Base-by-base conservation (phyloP, 805 yeast genomes). In the Metschnikowia kofuensis region DNA sequence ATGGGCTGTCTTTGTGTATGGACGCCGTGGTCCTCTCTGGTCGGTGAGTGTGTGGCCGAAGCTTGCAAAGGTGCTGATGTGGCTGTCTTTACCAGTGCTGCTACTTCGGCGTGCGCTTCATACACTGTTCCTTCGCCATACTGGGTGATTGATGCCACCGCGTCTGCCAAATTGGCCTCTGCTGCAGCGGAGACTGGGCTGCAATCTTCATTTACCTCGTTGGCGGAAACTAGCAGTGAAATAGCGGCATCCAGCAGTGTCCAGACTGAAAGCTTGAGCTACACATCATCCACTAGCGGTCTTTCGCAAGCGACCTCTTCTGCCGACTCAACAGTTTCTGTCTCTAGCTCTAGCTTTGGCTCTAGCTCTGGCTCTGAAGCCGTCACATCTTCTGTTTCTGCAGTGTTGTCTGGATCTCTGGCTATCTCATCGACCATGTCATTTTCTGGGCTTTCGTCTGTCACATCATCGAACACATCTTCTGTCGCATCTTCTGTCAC, bases 51-150 rank as follows among this genome's bases (percentile, higher is more conserved):
- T 42, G 42, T 50, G 26, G 56, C 52, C 31, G 34, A 44, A n/a
- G 35, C 40, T 14, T 52, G 57, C 30, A 34, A 30, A 28, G 56
- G 56, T 8, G 7, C 42, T 13, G 49, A 47, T 6, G 52, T 54
- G 11, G 51, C 27, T 3, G 10, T 16, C 27, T 53, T 53, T 31
- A 42, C 49, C 27, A 40, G 42, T 8, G 48, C 49, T 10, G 55
- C 53, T 10, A 47, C 35, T 28, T 48, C 57, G 9, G 52, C 48
- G 8, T 53, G 57, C 31, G 41, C 52, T 6, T 45, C 52, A 6
- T 47, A 47, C 21, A 47, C 51, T 14, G 56, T 47, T 7, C 44
- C 50, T 10, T 39, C 54, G 13, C 53, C 55, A 69, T 34, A 58
- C 63, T 49, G 58, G 62, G 14, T 69, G 28, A 28, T 27, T 35